Evolutionary conservation across 768 basidiomycete species (phyloP).

Genomic region (Panaeolus cyanescens): DNA sequence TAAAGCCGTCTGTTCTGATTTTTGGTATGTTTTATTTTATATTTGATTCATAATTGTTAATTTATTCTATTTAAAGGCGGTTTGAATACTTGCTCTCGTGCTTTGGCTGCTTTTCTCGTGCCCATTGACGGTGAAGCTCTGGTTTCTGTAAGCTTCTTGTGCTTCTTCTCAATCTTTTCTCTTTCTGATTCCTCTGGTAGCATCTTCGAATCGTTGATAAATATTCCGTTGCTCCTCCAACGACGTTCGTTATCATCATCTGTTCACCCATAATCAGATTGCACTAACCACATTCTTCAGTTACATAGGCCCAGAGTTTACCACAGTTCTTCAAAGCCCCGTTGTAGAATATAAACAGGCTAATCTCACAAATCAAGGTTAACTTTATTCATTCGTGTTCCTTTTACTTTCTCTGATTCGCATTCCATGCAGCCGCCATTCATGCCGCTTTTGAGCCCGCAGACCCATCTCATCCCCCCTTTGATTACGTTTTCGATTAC

Average conservation of each 20-base stretch:
- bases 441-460: constrained; percentile 71
- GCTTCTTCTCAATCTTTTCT: neutral
- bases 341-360: constrained; percentile 81
- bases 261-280: constrained; percentile 5
- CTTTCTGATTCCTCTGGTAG: constrained; percentile 14
- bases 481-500: constrained; percentile 83
- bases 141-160: constrained; percentile 60
- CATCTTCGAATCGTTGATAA: constrained; percentile 29
- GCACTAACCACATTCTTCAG: constrained; percentile 34
- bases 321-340: constrained; percentile 64
- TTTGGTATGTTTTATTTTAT: constrained; percentile 54
- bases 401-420: constrained; percentile 13
- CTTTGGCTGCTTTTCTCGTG: constrained; percentile 67
- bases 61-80: constrained; percentile 53
- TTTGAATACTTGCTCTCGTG: constrained; percentile 76
- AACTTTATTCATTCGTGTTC: constrained; percentile 22
- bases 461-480: constrained; percentile 60
- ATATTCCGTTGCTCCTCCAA: constrained; percentile 34
- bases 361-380: constrained; percentile 75
- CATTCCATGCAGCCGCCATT: constrained; percentile 55
- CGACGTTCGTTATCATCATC: constrained; percentile 26
- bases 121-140: constrained; percentile 67
- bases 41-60: neutral
- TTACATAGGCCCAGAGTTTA: constrained; percentile 79
- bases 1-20: constrained; percentile 69